Evolutionary conservation across 352 stramenopile species (phyloP).

Genomic region (Phytophthora quininea): DNA sequence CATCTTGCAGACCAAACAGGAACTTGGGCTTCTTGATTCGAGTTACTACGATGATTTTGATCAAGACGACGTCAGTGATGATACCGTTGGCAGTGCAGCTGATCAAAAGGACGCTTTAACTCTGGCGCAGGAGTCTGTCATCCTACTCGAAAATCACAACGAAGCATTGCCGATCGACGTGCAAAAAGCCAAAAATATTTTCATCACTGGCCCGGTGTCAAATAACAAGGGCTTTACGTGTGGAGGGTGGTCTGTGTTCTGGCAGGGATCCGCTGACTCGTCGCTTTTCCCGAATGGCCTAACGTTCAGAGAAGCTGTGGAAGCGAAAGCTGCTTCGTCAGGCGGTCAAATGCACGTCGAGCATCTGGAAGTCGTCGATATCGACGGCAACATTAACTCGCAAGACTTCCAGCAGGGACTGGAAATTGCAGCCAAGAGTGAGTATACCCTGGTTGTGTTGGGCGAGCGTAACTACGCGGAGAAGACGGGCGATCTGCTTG

Average conservation of each 20-base stretch:
- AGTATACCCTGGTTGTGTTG: constrained; percentile 77
- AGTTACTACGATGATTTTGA: constrained; percentile 16
- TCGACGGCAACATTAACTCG: constrained; percentile 43
- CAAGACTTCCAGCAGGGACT: constrained; percentile 51
- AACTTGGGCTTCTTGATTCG: constrained; percentile 50
- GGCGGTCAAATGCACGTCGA: constrained; percentile 21
- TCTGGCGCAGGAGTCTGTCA: constrained; percentile 78
- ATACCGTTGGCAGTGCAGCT: constrained; percentile 46
- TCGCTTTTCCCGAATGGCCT: constrained; percentile 66
- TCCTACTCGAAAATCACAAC: constrained; percentile 79
- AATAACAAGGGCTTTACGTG: constrained; percentile 79
- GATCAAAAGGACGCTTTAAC: constrained; percentile 65
- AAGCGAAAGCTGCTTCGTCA: constrained; percentile 10
- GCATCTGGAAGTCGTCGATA: constrained; percentile 55
- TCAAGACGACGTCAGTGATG: constrained; percentile 4
- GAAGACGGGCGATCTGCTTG: constrained; percentile 77
- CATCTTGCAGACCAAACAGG: constrained; percentile 64
- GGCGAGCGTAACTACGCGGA: constrained; percentile 86
- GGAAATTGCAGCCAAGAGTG: constrained; percentile 50
- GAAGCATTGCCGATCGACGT: constrained; percentile 43
- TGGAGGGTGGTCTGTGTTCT: constrained; percentile 75
- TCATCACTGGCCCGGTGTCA: constrained; percentile 65
- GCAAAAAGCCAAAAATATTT: constrained; percentile 35
- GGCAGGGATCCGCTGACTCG: constrained; percentile 67
- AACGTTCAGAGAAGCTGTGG: constrained; percentile 61